phyloP scores from a whole-genome alignment of 306 rosid genomes.

The Begonia masoniana region DNA sequence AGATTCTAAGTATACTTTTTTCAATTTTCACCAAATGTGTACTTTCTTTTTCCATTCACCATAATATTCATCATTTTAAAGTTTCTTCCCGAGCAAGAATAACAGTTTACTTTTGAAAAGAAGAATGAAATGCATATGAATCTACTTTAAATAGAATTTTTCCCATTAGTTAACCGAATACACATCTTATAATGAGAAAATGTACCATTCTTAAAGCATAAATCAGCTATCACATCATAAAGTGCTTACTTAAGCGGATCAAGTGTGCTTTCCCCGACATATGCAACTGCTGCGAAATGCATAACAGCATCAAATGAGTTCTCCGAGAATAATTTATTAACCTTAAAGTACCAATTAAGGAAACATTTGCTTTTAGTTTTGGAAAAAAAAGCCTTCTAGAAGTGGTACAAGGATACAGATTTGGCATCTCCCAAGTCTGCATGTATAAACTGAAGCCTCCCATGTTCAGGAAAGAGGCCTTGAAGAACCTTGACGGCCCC shows the following conservation, averaged over 20 bases:
- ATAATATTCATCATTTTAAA: no score
- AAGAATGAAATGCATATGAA: no score
- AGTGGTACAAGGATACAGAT: slow-evolving; percentile 52
- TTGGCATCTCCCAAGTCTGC: slow-evolving; percentile 85
- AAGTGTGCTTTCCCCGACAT: slow-evolving; percentile 96
- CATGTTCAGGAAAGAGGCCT: slow-evolving; percentile 63
- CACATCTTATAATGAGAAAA: no score
- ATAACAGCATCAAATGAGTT: slow-evolving; percentile 96
- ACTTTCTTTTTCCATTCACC: no score
- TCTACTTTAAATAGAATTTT: no score
- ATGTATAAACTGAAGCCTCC: slow-evolving; percentile 91
- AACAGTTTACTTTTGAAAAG: no score
- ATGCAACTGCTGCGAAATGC: slow-evolving; percentile 99
- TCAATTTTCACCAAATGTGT: no score
- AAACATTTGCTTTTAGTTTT: slow-evolving; percentile 10
- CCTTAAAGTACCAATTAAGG: slow-evolving; percentile 63
- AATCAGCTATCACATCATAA: background rate
- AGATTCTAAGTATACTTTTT: no score
- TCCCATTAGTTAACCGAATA: no score
- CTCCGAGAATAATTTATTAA: slow-evolving; percentile 72
- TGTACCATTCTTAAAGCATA: no score
- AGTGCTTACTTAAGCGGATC: slow-evolving; percentile 80
- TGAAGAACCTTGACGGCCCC: slow-evolving; percentile 91
- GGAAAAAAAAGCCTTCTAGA: slow-evolving; percentile 10
- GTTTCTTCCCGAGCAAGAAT: no score